Evolutionary conservation across 495 filamentous ascomycete species (phyloP), one percentile per base, ranked within the genome.

Genomic region (Penicillium argentinense): DNA sequence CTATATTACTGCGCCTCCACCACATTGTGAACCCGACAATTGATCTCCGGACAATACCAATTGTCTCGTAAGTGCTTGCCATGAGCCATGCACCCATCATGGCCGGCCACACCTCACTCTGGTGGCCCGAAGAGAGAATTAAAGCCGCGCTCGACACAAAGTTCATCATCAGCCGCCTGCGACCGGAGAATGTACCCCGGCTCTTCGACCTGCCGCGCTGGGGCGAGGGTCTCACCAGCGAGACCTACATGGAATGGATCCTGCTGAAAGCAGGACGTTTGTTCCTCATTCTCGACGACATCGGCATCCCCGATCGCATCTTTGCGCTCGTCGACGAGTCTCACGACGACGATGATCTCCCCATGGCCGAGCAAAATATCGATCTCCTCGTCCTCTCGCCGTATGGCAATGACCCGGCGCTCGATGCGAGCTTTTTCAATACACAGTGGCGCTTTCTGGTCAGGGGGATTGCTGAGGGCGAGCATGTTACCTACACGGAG

Each of bases 211-310:
- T 83, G 0, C 68, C 91, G 26, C 78, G 78, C 13, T 96, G 93
- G 68, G 91, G 89, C n/a, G 89, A 91, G 58, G 88, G 85, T 9
- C 65, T 97, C 52, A 96, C 91, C 1, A 88, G 89, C 56, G 85
- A 89, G 52, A 95, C 89, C 1, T 97, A 96, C 59, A 83, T 89
- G 66, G 91, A 96, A 54, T 95, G 88, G 87, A 95, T 97, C 47
- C 72, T 95, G 39, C 70, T 85, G 49, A 86, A 84, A 54, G 85
- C 88, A 3, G 85, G 80, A 51, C 79, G 83, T 44, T 77, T 95
- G 42, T 97, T 95, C 53, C 76, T 97, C 24, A 87, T 91, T 24
- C 76, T 96, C 24, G 75, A 83, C 29, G 86, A 91, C 45, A 74
- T 96, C 39, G 88, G 85, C 0, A 79, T 89, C 9, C 84, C 91